Percentiles rank a stretch among this genome's conserved stretches.
Evolutionary conservation across 75 land plant genomes (phyloP).

Genomic region (Sequoiadendron giganteum): DNA sequence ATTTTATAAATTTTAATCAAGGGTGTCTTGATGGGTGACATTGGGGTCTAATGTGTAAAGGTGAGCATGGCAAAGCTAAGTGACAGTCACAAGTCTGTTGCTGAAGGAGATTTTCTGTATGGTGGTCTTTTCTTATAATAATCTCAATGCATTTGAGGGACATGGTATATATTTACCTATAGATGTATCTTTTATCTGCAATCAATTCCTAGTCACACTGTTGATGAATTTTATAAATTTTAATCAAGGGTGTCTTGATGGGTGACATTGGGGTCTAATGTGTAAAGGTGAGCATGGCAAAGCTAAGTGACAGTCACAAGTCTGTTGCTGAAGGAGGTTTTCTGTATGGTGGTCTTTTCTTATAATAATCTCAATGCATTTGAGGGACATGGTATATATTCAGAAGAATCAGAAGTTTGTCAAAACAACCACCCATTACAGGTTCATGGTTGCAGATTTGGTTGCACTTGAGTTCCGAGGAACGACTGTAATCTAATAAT

Average conservation of each 20-base stretch:
- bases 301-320: background rate
- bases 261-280: background rate
- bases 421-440: background rate
- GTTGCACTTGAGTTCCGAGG: background rate
- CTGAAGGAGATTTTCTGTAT: background rate
- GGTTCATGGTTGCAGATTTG: background rate
- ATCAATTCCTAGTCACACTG: background rate
- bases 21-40: background rate
- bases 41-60: background rate
- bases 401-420: background rate
- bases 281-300: background rate
- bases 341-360: background rate
- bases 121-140: background rate
- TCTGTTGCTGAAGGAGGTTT: background rate
- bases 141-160: background rate
- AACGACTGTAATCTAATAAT: background rate
- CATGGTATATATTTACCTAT: background rate
- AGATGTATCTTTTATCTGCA: background rate
- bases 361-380: background rate
- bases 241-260: background rate
- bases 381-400: background rate
- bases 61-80: background rate
- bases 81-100: background rate
- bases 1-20: background rate
- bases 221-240: background rate